phyloP scores from a whole-genome alignment of 768 basidiomycete genomes.

The Rhodotorula toruloides region DNA sequence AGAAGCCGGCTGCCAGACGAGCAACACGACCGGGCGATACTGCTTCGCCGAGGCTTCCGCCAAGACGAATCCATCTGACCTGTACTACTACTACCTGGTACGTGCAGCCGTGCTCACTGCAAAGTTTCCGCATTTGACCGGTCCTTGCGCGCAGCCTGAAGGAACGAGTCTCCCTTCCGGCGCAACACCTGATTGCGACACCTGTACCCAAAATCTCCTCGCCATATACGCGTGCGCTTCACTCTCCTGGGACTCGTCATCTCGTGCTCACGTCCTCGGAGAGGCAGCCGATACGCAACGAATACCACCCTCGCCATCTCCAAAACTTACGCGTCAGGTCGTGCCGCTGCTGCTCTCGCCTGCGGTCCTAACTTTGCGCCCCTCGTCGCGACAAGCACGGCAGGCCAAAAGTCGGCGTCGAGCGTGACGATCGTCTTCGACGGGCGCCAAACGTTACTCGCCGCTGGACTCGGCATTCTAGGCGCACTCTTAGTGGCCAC shows the following conservation, averaged over 20 bases:
- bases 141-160: conserved; percentile 7
- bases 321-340: conserved; percentile 33
- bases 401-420: too few relatives aligned
- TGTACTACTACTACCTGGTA: conserved; percentile 38
- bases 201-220: conserved; percentile 29
- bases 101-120: background rate
- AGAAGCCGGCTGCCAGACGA: conserved; percentile 57
- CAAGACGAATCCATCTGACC: conserved; percentile 7
- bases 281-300: conserved; percentile 28
- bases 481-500: too few relatives aligned
- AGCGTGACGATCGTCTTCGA: too few relatives aligned
- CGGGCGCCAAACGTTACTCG: background rate
- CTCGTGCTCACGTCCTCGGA: background rate
- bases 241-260: background rate
- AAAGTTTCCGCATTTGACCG: background rate
- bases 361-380: conserved; percentile 41
- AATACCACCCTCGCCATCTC: conserved; percentile 37
- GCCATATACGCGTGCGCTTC: conserved; percentile 30
- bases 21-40: conserved; percentile 51
- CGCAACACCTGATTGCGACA: conserved; percentile 24
- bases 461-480: too few relatives aligned
- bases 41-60: conserved; percentile 40
- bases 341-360: conserved; percentile 11
- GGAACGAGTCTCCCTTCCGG: conserved; percentile 38
- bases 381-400: conserved; percentile 22